phyloP scores from a whole-genome alignment of 2,329 filamentous ascomycete genomes.

The Penicillium carneum region DNA sequence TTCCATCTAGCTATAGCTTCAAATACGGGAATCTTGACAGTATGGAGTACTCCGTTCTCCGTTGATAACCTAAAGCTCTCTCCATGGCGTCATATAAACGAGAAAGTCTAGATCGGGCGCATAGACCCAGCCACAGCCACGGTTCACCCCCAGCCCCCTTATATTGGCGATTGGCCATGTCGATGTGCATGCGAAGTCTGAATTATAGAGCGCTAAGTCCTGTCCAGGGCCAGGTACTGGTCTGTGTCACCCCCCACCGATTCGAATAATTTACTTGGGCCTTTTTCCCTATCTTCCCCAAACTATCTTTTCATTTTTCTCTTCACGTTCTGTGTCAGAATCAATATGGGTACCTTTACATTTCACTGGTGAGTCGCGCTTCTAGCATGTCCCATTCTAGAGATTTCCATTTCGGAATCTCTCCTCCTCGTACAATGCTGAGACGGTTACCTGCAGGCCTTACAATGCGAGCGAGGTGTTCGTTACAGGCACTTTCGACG shows the following conservation, averaged over 20 bases:
- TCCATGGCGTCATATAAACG: neutral
- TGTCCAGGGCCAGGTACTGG: constrained; percentile 21
- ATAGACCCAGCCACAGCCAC: constrained; percentile 6
- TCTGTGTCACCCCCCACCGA: constrained; percentile 36
- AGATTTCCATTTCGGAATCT: neutral
- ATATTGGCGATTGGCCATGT: neutral
- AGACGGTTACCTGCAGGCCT: constrained; percentile 66
- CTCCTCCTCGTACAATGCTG: constrained; percentile 36
- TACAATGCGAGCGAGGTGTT: constrained; percentile 85
- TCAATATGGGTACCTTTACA: constrained; percentile 46
- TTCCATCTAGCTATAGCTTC: too few species aligned
- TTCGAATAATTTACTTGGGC: constrained; percentile 13
- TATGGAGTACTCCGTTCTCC: too few species aligned
- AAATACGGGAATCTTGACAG: too few species aligned
- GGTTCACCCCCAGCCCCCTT: constrained; percentile 7
- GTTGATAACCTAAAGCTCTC: too few species aligned
- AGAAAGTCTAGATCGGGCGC: constrained; percentile 9
- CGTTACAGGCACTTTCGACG: constrained; percentile 94
- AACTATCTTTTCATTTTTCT: constrained; percentile 3
- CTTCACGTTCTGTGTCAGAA: constrained; percentile 4
- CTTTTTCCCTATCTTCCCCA: constrained; percentile 6
- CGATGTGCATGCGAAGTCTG: too few species aligned
- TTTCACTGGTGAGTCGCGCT: constrained; percentile 47
- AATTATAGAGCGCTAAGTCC: constrained; percentile 1
- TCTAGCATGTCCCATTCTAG: neutral